Base-by-base conservation (phyloP, 2,329 filamentous ascomycete genomes). In the Colletotrichum magnum region DNA sequence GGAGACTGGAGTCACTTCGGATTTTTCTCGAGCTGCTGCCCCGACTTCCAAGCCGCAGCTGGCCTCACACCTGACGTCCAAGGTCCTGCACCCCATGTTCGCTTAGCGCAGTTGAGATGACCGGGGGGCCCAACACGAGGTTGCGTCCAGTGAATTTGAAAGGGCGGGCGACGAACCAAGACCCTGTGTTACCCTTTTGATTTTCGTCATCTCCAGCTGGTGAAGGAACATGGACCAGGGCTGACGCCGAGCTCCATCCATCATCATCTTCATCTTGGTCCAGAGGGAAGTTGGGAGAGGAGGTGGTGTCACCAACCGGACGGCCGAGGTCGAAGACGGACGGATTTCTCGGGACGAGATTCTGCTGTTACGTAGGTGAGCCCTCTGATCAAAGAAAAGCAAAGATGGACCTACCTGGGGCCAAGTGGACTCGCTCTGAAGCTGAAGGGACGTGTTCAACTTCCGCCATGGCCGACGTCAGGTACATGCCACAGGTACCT, bases 61-160 rank as follows among this genome's bases (percentile, higher is more conserved):
- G 41, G 48, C 43, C 57, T 68, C 52, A 57, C 64, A 32, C 51
- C 57, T 68, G 59, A 57, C 64, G 43, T 57, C 58, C 58, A 39
- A 41, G 36, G 45, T 68, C 47, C 56, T 57, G 62, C 45, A 68
- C 62, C 56, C 66, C 66, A 57, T 70, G 64, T 50, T 57, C 36
- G 26, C 39, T 63, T 59, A 36, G 58, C 68, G 47, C 58, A 36
- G 54, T 47, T 9, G 45, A 53, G 52, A 36, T 18, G 64, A 58
- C 64, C 47, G 28, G 64, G 57, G 63, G 45, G 16, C 39, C 56
- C 53, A 65, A 70, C 68, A 70, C 68, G 68, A 70, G 63, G 68
- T 70, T 68, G 47, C 58, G 48, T n/a, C 47, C 39, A 50, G 50
- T 43, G 52, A 50, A 63, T 39, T 64, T 48, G 41, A 50, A 57